These are phyloP conservation scores for Fomitopsis palustris DNA, from an alignment of 1,284 basidiomycete genomes.

Conservation along the genomic window DNA sequence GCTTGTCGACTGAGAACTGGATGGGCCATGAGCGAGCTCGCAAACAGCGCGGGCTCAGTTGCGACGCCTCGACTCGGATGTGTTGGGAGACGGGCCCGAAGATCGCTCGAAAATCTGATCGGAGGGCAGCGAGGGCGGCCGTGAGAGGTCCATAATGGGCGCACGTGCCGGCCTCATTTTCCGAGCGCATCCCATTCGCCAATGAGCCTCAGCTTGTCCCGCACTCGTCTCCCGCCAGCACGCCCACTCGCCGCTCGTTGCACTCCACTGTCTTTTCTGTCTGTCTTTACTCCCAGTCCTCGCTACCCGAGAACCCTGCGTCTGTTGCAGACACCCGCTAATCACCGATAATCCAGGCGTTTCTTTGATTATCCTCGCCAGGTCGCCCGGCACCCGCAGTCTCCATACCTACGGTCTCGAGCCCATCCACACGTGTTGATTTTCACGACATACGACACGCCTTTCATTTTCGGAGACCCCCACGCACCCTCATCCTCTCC, in stretches of 20 bases:
- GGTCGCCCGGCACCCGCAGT: slow-evolving; percentile 5
- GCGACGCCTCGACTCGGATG: too few species aligned
- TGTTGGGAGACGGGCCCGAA: not conserved
- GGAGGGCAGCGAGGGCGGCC: not conserved
- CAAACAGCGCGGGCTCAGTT: too few species aligned
- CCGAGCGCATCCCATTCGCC: not conserved
- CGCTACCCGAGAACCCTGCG: not conserved
- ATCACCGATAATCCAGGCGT: not conserved
- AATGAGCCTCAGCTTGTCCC: not conserved
- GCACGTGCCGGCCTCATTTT: not conserved
- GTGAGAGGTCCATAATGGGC: not conserved
- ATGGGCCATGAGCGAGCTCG: too few species aligned
- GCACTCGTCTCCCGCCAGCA: not conserved
- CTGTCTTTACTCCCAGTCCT: not conserved
- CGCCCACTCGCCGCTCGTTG: slow-evolving; percentile 4
- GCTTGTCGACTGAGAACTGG: too few species aligned
- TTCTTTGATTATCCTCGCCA: not conserved
- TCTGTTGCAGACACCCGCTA: not conserved
- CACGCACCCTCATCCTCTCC: not conserved
- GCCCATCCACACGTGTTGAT: slow-evolving; percentile 22
- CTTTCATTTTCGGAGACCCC: not conserved
- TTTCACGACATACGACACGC: slow-evolving; percentile 16
- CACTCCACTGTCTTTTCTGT: slow-evolving; percentile 1
- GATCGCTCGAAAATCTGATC: not conserved
- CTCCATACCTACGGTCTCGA: slow-evolving; percentile 16